Base-by-base conservation (phyloP, 306 rosid species). In the Cucumis melo region DNA sequence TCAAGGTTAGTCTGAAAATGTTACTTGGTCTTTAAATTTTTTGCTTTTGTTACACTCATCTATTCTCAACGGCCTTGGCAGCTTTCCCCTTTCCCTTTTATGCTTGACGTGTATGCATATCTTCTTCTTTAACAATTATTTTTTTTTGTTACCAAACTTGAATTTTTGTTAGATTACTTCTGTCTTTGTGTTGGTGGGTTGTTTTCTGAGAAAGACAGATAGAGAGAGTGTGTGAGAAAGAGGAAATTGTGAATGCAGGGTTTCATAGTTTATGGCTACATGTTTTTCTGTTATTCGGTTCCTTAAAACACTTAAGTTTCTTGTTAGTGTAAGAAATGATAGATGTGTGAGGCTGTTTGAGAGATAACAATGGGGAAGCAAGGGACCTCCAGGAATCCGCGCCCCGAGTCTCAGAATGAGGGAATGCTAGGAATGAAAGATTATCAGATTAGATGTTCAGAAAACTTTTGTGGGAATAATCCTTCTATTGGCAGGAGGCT, bases 21-120 rank as follows among this genome's bases (percentile, higher is more conserved):
- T 74, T 65, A 79, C 81, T 85, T 70, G 74, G 85, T 81, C 84
- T 84, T 84, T 83, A 75, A 10, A 80, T 84, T 81, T 81, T 82
- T 88, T 67, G 91, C 98, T 86, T 93, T 21, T 73, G 58, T 81
- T 81, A 54, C 85, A 93, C 98, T 89, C 89, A 42, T 88, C 84
- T 57, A 55, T 76, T 77, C 77, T 44, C 55, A 74, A 46, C 32
- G 75, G 74, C 68, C 90, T 85, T 73, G 86, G 79, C 88, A 79
- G 86, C 98, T 91, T 93, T 16, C 56, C 1, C 86, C 82, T 86
- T 88, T 89, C 20, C 79, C 90, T 87, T 87, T 78, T 86, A 82
- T 86, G 76, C 82, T 59, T 32, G 29, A 6, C 34, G 14, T 42
- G 8, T 70, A 23, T 50, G 64, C 57, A 50, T 56, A 73, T 17